A percentile compares a stretch with the other conserved stretches of the same genome.
Evolutionary conservation across 768 basidiomycete genomes (phyloP).

Genomic region (Macrolepiota albuminosa): DNA sequence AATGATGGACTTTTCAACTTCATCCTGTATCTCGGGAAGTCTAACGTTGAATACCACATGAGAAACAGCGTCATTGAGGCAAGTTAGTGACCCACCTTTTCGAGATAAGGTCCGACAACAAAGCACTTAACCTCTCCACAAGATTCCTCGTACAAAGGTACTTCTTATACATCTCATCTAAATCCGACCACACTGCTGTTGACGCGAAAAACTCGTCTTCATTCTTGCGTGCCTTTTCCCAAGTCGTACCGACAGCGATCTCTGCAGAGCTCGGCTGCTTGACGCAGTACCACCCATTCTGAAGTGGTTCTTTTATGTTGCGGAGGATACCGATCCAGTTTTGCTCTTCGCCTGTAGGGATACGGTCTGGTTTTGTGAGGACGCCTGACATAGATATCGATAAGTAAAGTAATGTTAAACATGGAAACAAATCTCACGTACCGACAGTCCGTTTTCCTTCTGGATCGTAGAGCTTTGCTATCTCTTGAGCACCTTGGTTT

Average conservation of each 20-base stretch:
- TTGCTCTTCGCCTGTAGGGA: constrained; percentile 47
- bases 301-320: constrained; percentile 45
- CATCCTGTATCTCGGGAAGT: constrained; percentile 57
- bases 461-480: constrained; percentile 58
- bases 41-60: constrained; percentile 26
- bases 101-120: constrained; percentile 59
- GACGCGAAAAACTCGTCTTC: constrained; percentile 57
- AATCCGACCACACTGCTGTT: constrained; percentile 47
- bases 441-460: constrained; percentile 68
- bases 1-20: constrained; percentile 42
- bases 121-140: constrained; percentile 50
- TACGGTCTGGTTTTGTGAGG: constrained; percentile 71
- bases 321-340: constrained; percentile 55
- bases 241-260: constrained; percentile 47
- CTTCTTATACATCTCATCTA: constrained; percentile 45
- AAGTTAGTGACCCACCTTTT: constrained; percentile 39
- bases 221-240: constrained; percentile 51
- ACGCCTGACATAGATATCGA: constrained; percentile 41
- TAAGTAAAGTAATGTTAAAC: not conserved
- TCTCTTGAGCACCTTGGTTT: constrained; percentile 69
- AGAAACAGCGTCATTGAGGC: not conserved
- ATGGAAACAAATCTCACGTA: constrained; percentile 20
- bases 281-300: constrained; percentile 58
- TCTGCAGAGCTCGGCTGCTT: constrained; percentile 51
- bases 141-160: constrained; percentile 55